Evolutionary conservation across 768 basidiomycete genomes (phyloP).

Genomic region (Gyrodon lividus): DNA sequence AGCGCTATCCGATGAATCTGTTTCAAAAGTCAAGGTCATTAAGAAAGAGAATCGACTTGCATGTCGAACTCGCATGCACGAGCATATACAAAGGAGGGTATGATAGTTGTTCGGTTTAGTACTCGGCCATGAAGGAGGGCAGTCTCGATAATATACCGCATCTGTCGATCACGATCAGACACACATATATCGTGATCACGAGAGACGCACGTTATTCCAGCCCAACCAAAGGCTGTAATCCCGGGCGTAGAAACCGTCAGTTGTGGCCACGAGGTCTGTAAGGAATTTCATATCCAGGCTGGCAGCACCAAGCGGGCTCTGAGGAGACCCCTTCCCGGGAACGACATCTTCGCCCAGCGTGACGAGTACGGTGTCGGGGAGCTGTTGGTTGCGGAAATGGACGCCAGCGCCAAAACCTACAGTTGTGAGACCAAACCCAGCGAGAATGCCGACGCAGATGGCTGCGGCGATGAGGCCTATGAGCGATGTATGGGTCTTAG

Average conservation of each 20-base stretch:
- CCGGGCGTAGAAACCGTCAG: constrained; percentile 45
- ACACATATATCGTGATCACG: neutral
- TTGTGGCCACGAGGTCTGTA: constrained; percentile 34
- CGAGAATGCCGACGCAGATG: constrained; percentile 27
- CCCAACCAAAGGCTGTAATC: constrained; percentile 50
- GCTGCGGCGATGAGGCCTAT: constrained; percentile 15
- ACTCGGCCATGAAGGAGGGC: constrained; percentile 42
- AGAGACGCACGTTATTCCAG: constrained; percentile 43
- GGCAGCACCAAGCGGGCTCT: neutral
- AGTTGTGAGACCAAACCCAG: constrained; percentile 26
- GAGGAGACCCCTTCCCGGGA: constrained; percentile 9
- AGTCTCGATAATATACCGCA: constrained; percentile 50
- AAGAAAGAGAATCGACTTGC: constrained; percentile 10
- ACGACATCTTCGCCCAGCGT: constrained; percentile 12
- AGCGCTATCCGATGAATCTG: constrained; percentile 12
- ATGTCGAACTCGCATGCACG: constrained; percentile 42
- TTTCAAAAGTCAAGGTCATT: neutral
- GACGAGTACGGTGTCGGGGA: constrained; percentile 10
- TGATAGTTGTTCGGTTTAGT: constrained; percentile 42
- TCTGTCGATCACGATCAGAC: constrained; percentile 22
- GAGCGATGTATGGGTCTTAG: neutral
- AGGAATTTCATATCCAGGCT: constrained; percentile 33
- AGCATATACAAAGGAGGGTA: constrained; percentile 48
- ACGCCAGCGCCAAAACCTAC: constrained; percentile 13
- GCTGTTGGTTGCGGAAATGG: constrained; percentile 15